phyloP scores from a whole-genome alignment of 2,329 filamentous ascomycete genomes.

The Diaporthe ampelina region DNA sequence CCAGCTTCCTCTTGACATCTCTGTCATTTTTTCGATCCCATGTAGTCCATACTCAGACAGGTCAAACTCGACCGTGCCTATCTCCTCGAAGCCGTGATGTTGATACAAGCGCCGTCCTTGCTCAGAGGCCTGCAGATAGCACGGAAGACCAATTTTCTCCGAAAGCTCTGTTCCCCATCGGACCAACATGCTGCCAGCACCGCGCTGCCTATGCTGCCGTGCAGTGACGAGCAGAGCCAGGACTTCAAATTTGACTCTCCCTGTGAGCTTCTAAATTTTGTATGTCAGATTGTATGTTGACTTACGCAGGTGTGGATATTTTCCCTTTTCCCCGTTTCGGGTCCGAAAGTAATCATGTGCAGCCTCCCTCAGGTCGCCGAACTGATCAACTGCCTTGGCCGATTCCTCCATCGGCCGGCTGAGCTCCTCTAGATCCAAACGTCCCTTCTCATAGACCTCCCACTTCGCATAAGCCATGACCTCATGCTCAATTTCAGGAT shows the following conservation, averaged over 20 bases:
- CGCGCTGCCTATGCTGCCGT: background rate
- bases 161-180: background rate
- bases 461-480: background rate
- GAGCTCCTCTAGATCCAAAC: background rate
- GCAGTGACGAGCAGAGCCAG: conserved; percentile 2
- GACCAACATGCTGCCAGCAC: conserved; percentile 4
- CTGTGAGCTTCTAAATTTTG: background rate
- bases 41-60: background rate
- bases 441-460: background rate
- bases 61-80: background rate
- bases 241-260: background rate
- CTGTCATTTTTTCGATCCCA: conserved; percentile 4
- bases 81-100: background rate
- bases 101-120: conserved; percentile 11
- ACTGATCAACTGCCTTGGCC: background rate
- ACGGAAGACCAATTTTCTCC: background rate
- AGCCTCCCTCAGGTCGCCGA: background rate
- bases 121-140: conserved; percentile 7
- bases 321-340: background rate
- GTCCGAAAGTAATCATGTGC: conserved; percentile 3
- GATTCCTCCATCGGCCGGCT: background rate
- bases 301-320: background rate
- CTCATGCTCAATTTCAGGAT: background rate
- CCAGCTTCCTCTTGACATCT: background rate
- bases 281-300: no score